phyloP scores from a whole-genome alignment of 106 monocot species.

The Dendrobium huoshanense region DNA sequence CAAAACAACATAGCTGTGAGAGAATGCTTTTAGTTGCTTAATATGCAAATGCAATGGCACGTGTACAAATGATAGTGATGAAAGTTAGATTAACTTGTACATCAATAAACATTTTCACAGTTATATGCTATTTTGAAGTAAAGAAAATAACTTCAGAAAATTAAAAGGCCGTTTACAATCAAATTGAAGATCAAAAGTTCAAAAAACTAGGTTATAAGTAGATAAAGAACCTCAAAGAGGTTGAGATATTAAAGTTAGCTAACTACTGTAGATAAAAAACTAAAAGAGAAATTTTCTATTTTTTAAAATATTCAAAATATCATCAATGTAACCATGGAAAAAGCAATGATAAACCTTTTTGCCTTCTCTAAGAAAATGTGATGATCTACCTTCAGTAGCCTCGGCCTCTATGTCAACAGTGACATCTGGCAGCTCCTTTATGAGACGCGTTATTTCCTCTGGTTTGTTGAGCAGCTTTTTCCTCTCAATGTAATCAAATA shows the following conservation, averaged over 20 bases:
- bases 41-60: not conserved
- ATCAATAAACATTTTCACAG: not conserved
- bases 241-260: not conserved
- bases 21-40: not conserved
- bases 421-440: conserved; percentile 57
- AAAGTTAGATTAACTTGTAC: not conserved
- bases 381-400: not conserved
- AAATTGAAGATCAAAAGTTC: not conserved
- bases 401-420: conserved; percentile 32
- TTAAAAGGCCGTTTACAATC: not conserved
- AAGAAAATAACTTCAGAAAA: not conserved
- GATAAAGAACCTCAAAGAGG: not conserved
- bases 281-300: not conserved
- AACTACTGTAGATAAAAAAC: not conserved
- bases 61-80: not conserved
- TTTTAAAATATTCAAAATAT: not conserved
- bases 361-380: conserved; percentile 1
- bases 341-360: not conserved
- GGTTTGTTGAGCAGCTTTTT: conserved; percentile 42
- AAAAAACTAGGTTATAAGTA: too few species aligned
- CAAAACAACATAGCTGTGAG: too few species aligned
- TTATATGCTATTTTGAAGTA: not conserved
- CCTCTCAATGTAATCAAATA: conserved; percentile 50
- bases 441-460: conserved; percentile 41
- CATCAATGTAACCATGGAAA: not conserved